Conservation (phyloP, 257 asterid genomes). For the Solanum chiquidenum region DNA sequence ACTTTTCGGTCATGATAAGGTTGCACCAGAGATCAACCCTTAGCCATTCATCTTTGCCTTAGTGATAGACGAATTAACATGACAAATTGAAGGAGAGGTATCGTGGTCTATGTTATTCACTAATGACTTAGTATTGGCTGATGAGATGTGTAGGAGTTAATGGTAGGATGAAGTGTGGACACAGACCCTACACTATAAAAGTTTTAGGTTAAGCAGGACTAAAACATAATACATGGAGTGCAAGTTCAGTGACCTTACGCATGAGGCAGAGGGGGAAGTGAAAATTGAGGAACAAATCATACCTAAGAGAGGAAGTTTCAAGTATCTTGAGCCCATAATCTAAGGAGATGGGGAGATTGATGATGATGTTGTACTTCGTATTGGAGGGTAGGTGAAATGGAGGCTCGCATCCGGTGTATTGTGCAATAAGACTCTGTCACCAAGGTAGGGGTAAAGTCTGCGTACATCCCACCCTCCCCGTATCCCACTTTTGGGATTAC, state of each 20-base stretch:
- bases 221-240: neutral
- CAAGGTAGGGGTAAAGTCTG: neutral
- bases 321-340: neutral
- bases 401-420: neutral
- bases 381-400: neutral
- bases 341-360: neutral
- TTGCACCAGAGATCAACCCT: neutral
- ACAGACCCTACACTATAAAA: neutral
- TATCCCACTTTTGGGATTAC: neutral
- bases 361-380: neutral
- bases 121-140: neutral
- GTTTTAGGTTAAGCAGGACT: too few relatives aligned
- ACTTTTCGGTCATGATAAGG: neutral
- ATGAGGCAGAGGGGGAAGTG: neutral
- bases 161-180: neutral
- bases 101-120: neutral
- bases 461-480: neutral
- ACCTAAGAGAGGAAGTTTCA: neutral
- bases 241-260: neutral
- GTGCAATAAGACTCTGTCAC: neutral
- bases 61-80: neutral
- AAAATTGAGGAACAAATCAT: neutral
- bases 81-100: neutral
- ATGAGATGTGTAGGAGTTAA: neutral
- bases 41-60: neutral